phyloP scores from a whole-genome alignment of 345 rosid genomes.

The Citrus trifoliata region DNA sequence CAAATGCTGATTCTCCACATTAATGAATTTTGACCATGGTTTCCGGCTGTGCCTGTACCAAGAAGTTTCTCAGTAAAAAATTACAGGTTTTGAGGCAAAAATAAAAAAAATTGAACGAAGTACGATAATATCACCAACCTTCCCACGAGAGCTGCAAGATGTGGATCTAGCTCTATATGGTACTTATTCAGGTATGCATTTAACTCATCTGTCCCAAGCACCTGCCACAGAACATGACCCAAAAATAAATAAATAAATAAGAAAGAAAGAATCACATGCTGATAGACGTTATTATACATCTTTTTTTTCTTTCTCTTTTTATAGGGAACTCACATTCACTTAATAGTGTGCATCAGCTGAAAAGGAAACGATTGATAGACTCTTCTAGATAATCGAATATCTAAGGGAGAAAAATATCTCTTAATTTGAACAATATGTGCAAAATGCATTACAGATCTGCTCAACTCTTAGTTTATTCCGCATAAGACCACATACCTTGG shows the following conservation, averaged over 20 bases:
- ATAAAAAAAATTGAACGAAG: background rate
- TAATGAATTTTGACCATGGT: constrained; percentile 89
- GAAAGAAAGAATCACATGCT: background rate
- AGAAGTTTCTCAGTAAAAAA: constrained; percentile 2
- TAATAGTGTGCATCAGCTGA: background rate
- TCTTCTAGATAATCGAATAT: background rate
- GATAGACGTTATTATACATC: background rate
- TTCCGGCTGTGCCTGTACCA: constrained; percentile 78
- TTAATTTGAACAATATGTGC: background rate
- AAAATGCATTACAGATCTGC: background rate
- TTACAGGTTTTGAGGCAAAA: background rate
- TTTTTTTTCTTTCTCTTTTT: background rate
- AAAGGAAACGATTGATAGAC: background rate
- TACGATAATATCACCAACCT: constrained; percentile 39
- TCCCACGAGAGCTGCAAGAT: constrained; percentile 87
- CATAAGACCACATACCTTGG: constrained; percentile 56
- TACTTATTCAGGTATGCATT: constrained; percentile 76
- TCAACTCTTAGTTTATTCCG: background rate
- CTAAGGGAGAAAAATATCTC: background rate
- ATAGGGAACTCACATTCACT: background rate
- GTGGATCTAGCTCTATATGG: constrained; percentile 87
- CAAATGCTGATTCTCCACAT: constrained; percentile 84
- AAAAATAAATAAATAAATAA: background rate
- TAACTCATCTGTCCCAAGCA: constrained; percentile 91
- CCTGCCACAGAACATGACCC: constrained; percentile 37